Percentiles rank a stretch among this genome's conserved stretches.
Conservation (phyloP, 371 early-diverging fungal genomes). For the Parasitella parasitica region DNA sequence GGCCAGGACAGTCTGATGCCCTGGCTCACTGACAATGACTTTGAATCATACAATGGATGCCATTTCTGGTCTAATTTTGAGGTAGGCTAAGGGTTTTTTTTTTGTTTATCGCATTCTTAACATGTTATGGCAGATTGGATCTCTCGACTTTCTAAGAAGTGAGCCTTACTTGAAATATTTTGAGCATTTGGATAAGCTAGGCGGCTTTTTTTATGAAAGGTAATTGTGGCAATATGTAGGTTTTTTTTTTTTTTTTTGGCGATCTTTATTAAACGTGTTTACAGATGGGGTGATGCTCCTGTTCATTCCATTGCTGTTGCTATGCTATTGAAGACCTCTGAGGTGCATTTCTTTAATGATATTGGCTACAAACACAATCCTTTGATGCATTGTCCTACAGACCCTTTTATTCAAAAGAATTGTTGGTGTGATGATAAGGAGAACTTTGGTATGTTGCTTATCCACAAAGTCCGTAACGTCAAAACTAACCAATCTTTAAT, state of each 20-base stretch:
- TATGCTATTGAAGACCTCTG: constrained; percentile 70
- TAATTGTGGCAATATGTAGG: background rate
- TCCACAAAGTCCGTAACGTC: too few species aligned
- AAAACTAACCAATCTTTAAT: too few species aligned
- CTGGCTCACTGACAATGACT: constrained; percentile 36
- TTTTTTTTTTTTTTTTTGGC: background rate
- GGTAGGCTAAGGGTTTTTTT: background rate
- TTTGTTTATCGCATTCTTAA: constrained; percentile 13
- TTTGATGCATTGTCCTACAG: constrained; percentile 67
- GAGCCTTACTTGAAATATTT: constrained; percentile 78
- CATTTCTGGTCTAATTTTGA: constrained; percentile 82
- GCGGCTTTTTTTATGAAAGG: constrained; percentile 95
- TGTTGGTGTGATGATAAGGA: constrained; percentile 53
- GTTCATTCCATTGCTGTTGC: constrained; percentile 91
- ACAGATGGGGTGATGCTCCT: constrained; percentile 62
- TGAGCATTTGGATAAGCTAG: constrained; percentile 73
- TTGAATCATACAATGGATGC: constrained; percentile 60
- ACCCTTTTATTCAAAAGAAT: constrained; percentile 46
- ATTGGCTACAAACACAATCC: constrained; percentile 81
- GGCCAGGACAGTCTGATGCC: constrained; percentile 23
- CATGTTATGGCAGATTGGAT: constrained; percentile 63
- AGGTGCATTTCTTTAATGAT: constrained; percentile 93
- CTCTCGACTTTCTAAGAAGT: constrained; percentile 75
- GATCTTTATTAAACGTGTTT: too few species aligned
- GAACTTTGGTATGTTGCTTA: constrained; percentile 57